phyloP scores from a whole-genome alignment of 257 asterid genomes.

The Scutellaria baicalensis region DNA sequence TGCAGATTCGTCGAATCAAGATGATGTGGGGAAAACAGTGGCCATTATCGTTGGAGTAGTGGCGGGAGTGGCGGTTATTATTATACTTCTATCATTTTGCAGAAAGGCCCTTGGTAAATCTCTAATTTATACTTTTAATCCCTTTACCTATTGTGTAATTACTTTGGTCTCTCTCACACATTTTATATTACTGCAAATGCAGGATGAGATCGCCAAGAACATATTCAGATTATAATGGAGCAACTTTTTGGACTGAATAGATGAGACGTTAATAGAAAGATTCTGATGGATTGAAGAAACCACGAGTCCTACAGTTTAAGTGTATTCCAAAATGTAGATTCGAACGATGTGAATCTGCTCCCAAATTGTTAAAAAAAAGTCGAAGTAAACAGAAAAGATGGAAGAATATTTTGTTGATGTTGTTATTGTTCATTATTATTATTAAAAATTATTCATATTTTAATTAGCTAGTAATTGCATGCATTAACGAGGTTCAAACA shows the following conservation, averaged over 20 bases:
- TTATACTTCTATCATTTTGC: constrained; percentile 75
- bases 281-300: no score
- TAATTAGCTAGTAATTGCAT: no score
- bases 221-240: neutral
- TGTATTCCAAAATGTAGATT: no score
- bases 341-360: no score
- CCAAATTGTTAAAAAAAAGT: no score
- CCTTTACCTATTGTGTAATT: neutral
- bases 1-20: constrained; percentile 47
- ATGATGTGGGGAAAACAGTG: constrained; percentile 65
- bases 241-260: neutral
- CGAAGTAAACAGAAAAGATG: no score
- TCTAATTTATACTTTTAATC: neutral
- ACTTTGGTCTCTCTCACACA: neutral
- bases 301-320: no score
- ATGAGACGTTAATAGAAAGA: no score
- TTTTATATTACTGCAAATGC: neutral
- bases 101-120: constrained; percentile 40
- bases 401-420: no score
- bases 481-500: no score
- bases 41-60: constrained; percentile 71
- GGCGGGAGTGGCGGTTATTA: constrained; percentile 59
- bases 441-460: no score
- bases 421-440: no score
- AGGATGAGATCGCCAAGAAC: constrained; percentile 5